Evolutionary conservation across 331 rosid species (phyloP).

Genomic region (Saraca asoca): DNA sequence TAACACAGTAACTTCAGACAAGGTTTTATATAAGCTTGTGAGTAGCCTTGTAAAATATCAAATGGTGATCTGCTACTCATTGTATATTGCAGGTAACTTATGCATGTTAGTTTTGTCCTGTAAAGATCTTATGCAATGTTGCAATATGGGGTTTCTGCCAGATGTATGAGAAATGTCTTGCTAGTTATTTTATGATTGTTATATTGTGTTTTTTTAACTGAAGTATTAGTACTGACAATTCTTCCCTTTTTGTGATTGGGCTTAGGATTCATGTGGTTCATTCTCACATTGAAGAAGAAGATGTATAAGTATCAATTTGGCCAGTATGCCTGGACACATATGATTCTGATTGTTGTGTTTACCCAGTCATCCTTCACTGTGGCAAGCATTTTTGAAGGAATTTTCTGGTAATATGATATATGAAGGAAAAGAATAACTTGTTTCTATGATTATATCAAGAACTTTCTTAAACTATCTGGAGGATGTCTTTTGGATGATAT

Average conservation of each 20-base stretch:
- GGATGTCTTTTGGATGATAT: constrained; percentile 31
- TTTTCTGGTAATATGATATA: constrained; percentile 72
- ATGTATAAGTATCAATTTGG: constrained; percentile 99
- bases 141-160: neutral
- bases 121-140: constrained; percentile 25
- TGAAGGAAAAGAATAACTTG: constrained; percentile 30
- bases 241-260: constrained; percentile 34
- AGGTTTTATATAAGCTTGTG: constrained; percentile 72
- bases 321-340: constrained; percentile 99
- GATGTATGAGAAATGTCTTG: constrained; percentile 16
- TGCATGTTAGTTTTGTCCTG: constrained; percentile 20
- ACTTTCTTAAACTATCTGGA: constrained; percentile 9
- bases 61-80: constrained; percentile 86
- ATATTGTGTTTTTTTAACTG: constrained; percentile 11
- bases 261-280: constrained; percentile 99
- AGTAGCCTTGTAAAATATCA: constrained; percentile 90
- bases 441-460: constrained; percentile 14
- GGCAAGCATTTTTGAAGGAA: constrained; percentile 97
- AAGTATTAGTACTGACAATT: constrained; percentile 29
- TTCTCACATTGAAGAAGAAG: constrained; percentile 93
- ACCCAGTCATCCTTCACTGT: constrained; percentile 96
- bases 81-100: constrained; percentile 82
- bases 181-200: constrained; percentile 2
- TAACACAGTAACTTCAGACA: constrained; percentile 85
- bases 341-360: constrained; percentile 94